Evolutionary conservation across 2,329 filamentous ascomycete genomes (phyloP).

Genomic region (Aspergillus sp.): DNA sequence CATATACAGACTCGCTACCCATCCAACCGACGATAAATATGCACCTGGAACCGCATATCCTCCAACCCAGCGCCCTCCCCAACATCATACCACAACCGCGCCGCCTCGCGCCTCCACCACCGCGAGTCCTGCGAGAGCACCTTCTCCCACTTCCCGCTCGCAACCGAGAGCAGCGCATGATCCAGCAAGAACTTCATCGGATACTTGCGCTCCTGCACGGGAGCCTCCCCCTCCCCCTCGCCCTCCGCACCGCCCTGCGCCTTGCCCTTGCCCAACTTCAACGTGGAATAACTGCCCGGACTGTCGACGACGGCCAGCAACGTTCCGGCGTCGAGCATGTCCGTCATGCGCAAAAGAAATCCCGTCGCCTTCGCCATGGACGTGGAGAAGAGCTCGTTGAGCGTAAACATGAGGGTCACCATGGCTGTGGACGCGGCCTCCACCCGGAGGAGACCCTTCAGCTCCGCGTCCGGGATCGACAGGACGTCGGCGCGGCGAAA

Average conservation of each 20-base stretch:
- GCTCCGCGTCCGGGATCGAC: conserved; percentile 32
- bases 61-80: conserved; percentile 84
- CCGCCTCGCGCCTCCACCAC: conserved; percentile 75
- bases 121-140: conserved; percentile 71
- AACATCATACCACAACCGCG: conserved; percentile 72
- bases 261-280: conserved; percentile 61
- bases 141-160: conserved; percentile 66
- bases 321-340: conserved; percentile 56
- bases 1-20: background rate
- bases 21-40: conserved; percentile 63
- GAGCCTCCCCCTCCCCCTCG: conserved; percentile 15
- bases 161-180: conserved; percentile 65
- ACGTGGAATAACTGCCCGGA: conserved; percentile 86
- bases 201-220: conserved; percentile 59
- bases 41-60: conserved; percentile 93
- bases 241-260: conserved; percentile 3
- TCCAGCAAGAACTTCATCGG: conserved; percentile 94
- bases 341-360: conserved; percentile 70
- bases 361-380: conserved; percentile 73
- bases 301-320: conserved; percentile 86
- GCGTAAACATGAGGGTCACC: conserved; percentile 85
- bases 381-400: conserved; percentile 88
- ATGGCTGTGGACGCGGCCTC: conserved; percentile 28
- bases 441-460: conserved; percentile 36
- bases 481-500: conserved; percentile 56